These are phyloP conservation scores for Theobroma cacao DNA, from an alignment of 345 rosid species.

Conservation along the genomic window DNA sequence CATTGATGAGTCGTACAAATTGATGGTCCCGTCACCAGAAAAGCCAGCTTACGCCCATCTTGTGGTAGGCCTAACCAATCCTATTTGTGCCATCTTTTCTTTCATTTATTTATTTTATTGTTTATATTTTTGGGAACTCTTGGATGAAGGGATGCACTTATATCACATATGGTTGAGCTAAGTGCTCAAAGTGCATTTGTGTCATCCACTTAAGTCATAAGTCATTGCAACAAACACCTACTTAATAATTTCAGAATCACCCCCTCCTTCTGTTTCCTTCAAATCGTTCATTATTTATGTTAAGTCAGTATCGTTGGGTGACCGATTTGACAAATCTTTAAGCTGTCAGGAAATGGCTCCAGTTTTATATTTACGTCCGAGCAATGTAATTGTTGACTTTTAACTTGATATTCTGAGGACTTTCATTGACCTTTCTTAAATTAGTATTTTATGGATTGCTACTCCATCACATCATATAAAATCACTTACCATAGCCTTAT, in stretches of 20 bases:
- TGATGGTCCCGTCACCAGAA: slow-evolving; percentile 43
- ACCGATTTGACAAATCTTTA: neutral
- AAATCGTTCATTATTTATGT: neutral
- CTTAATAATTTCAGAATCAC: neutral
- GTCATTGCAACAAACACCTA: neutral
- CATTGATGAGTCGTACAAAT: slow-evolving; percentile 60
- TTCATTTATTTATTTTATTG: neutral
- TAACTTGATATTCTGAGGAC: neutral
- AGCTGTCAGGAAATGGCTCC: neutral
- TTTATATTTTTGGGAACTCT: too few relatives aligned
- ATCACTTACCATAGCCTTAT: neutral
- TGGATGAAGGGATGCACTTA: too few relatives aligned
- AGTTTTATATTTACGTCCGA: neutral
- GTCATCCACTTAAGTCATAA: too few relatives aligned
- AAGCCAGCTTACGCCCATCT: slow-evolving; percentile 48
- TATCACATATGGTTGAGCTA: too few relatives aligned
- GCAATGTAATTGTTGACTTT: neutral
- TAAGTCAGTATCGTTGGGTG: neutral
- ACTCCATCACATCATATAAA: neutral
- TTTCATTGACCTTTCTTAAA: neutral
- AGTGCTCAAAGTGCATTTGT: too few relatives aligned
- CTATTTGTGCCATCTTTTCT: neutral
- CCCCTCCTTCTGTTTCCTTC: neutral
- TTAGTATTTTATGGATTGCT: neutral
- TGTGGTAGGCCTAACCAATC: slow-evolving; percentile 36